A percentile compares a stretch with the other conserved stretches of the same genome.
These are phyloP conservation scores for Nigrograna mackinnonii DNA, from an alignment of 2,329 filamentous ascomycete species.

Conservation along the genomic window DNA sequence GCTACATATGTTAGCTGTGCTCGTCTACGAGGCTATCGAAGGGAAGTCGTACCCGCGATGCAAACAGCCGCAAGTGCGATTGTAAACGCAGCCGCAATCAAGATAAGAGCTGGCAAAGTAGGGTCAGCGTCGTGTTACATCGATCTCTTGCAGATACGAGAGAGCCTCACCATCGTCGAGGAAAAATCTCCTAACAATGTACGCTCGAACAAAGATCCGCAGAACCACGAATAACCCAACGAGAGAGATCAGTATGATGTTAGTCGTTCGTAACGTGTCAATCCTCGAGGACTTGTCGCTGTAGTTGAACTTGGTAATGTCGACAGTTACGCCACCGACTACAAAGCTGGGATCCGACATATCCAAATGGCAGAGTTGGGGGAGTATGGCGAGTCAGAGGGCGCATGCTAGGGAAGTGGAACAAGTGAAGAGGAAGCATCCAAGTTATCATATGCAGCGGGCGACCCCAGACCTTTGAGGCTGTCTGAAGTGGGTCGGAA, in stretches of 20 bases:
- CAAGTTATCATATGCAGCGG: too few species aligned
- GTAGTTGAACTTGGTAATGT: slow-evolving; percentile 25
- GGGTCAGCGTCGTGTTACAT: slow-evolving; percentile 1
- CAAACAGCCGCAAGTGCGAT: slow-evolving; percentile 23
- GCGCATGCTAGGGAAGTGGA: not conserved
- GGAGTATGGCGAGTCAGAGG: not conserved
- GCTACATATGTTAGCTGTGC: slow-evolving; percentile 12
- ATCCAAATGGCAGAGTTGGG: not conserved
- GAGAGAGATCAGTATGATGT: slow-evolving; percentile 20
- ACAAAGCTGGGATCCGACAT: slow-evolving; percentile 1
- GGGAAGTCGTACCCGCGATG: slow-evolving; percentile 20
- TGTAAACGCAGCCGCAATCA: slow-evolving; percentile 24
- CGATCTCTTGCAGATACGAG: not conserved
- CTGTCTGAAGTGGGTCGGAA: not conserved
- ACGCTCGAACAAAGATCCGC: slow-evolving; percentile 22
- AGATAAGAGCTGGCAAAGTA: slow-evolving; percentile 20
- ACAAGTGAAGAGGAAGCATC: too few species aligned
- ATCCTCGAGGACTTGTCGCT: slow-evolving; percentile 20
- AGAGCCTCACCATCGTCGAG: slow-evolving; percentile 23
- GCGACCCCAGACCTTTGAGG: not conserved
- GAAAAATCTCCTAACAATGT: slow-evolving; percentile 23
- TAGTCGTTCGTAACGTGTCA: slow-evolving; percentile 12
- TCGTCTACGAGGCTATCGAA: not conserved
- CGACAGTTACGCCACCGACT: slow-evolving; percentile 17
- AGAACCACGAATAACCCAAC: slow-evolving; percentile 22